A percentile compares a stretch with the other conserved stretches of the same genome.
These are phyloP conservation scores for Cystobasidiaceae sp. DNA, from an alignment of 1,284 basidiomycete genomes.

Conservation along the genomic window DNA sequence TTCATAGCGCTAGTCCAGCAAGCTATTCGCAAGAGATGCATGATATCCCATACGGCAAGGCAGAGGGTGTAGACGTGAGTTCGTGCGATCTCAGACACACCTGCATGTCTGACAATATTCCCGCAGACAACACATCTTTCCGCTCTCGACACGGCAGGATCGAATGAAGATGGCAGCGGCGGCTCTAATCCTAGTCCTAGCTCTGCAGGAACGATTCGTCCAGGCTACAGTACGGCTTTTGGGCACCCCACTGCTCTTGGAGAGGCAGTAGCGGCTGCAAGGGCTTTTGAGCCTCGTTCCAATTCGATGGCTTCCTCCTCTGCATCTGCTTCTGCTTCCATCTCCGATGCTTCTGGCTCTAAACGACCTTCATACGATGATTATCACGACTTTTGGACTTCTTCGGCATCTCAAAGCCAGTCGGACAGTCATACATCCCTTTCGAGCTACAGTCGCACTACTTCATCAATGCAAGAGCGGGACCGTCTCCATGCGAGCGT, in stretches of 20 bases:
- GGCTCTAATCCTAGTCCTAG: constrained; percentile 8
- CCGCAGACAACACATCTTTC: background rate
- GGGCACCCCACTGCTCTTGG: background rate
- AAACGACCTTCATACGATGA: constrained; percentile 3
- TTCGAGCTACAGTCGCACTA: background rate
- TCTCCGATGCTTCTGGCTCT: background rate
- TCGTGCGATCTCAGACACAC: background rate
- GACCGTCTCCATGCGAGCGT: too few species aligned
- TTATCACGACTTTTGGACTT: constrained; percentile 11
- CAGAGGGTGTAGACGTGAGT: background rate
- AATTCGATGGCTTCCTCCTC: background rate
- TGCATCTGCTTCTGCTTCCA: background rate
- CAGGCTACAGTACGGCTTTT: background rate
- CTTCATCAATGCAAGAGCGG: too few species aligned
- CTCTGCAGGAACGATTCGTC: constrained; percentile 1
- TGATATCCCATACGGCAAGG: too few species aligned
- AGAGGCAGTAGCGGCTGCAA: background rate
- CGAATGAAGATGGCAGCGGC: background rate
- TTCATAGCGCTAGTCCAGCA: too few species aligned
- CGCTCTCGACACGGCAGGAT: background rate
- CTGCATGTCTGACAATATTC: background rate
- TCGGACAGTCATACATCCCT: constrained; percentile 13
- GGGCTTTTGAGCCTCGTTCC: background rate
- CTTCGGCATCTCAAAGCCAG: constrained; percentile 7
- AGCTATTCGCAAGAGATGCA: too few species aligned